phyloP scores from a whole-genome alignment of 495 filamentous ascomycete genomes.

The Penicillium samsonianum region DNA sequence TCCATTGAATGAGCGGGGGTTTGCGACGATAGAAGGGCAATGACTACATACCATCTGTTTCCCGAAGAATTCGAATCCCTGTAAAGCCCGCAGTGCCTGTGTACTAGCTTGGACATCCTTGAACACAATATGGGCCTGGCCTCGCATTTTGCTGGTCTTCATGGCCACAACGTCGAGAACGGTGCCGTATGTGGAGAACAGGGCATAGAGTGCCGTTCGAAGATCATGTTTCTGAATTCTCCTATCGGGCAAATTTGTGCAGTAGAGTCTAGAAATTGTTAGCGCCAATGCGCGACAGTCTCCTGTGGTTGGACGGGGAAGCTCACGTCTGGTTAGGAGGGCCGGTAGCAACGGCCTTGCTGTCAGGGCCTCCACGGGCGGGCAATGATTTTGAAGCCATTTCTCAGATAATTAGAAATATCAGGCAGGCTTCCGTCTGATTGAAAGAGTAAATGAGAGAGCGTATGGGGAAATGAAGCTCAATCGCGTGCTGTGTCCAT shows the following conservation, averaged over 20 bases:
- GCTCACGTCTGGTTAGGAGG: conserved; percentile 75
- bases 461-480: conserved; percentile 13
- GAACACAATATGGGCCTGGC: conserved; percentile 92
- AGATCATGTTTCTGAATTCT: conserved; percentile 77
- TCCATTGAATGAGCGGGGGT: conserved; percentile 4
- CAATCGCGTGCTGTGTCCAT: conserved; percentile 7
- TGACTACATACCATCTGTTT: conserved; percentile 71
- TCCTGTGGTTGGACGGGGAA: conserved; percentile 16
- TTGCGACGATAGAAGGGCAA: background rate
- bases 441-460: background rate
- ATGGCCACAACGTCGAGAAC: conserved; percentile 93
- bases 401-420: background rate
- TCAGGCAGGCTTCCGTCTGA: background rate
- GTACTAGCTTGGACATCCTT: conserved; percentile 83
- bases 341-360: conserved; percentile 35
- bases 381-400: conserved; percentile 46
- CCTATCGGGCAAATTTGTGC: conserved; percentile 82
- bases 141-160: conserved; percentile 86
- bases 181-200: conserved; percentile 91
- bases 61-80: conserved; percentile 86
- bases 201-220: conserved; percentile 79
- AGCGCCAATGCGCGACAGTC: conserved; percentile 22
- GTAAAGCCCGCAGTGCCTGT: conserved; percentile 82
- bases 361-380: conserved; percentile 39
- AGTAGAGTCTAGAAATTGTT: conserved; percentile 68